Percentiles rank a stretch among this genome's conserved stretches.
phyloP scores from a whole-genome alignment of 441 rosid species.

The Populus hybrid region DNA sequence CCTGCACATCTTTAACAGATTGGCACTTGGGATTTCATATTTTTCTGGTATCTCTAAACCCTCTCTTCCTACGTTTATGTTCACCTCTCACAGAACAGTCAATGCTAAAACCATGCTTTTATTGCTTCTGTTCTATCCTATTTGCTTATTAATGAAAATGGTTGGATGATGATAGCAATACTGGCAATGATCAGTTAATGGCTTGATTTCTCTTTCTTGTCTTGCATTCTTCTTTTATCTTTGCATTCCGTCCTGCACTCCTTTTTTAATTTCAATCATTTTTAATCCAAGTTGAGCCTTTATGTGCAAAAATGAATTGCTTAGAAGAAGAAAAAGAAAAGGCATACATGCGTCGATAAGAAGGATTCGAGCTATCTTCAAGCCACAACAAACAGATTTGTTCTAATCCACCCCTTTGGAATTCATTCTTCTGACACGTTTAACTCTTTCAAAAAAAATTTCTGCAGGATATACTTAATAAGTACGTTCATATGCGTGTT shows the following conservation, averaged over 20 bases:
- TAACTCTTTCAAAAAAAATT: constrained; percentile 18
- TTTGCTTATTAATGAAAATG: not conserved
- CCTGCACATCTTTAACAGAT: constrained; percentile 53
- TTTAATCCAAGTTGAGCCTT: no score
- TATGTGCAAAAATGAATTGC: no score
- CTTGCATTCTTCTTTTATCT: not conserved
- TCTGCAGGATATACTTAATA: constrained; percentile 94
- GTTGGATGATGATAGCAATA: not conserved
- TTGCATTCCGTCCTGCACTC: no score
- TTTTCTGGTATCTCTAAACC: constrained; percentile 53
- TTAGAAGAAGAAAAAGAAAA: no score
- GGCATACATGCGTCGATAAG: not conserved
- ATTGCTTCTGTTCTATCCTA: not conserved
- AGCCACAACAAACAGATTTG: not conserved
- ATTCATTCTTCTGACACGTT: constrained; percentile 14
- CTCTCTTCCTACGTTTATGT: constrained; percentile 6
- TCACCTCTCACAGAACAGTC: constrained; percentile 4
- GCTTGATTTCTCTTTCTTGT: not conserved
- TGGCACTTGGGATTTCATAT: constrained; percentile 97
- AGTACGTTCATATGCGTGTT: constrained; percentile 79
- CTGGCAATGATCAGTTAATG: not conserved
- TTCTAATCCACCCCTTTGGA: not conserved
- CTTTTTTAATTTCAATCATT: not conserved
- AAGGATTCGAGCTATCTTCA: not conserved
- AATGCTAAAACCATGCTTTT: not conserved